phyloP scores from a whole-genome alignment of 495 filamentous ascomycete species.

The Penicillium lagena region DNA sequence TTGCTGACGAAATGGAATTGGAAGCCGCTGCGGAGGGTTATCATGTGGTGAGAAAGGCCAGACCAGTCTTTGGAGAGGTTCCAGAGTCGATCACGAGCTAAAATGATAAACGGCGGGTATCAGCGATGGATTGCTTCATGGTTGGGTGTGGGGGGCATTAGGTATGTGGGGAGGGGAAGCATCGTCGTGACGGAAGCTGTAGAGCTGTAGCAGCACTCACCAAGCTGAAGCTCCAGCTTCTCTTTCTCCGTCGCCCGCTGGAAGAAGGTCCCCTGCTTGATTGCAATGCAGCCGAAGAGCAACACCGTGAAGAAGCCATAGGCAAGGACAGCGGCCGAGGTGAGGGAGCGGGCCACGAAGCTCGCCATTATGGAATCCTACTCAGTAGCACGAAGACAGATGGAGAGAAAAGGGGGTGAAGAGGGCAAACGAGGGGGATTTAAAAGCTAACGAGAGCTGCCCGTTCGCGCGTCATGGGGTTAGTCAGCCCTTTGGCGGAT shows the following conservation, averaged over 20 bases:
- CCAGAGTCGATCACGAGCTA: conserved; percentile 42
- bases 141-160: background rate
- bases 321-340: conserved; percentile 9
- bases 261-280: conserved; percentile 26
- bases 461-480: no score
- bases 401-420: no score
- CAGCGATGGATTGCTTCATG: background rate
- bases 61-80: conserved; percentile 31
- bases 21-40: conserved; percentile 38
- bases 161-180: no score
- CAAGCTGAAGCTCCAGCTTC: conserved; percentile 30
- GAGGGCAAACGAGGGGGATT: no score
- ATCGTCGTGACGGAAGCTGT: background rate
- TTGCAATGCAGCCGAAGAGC: conserved; percentile 18
- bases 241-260: conserved; percentile 28
- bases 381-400: background rate
- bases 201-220: conserved; percentile 13
- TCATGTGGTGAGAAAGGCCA: conserved; percentile 40
- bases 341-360: conserved; percentile 9
- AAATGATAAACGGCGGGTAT: background rate
- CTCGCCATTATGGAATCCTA: conserved; percentile 18
- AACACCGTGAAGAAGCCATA: conserved; percentile 33
- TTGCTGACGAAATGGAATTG: conserved; percentile 50
- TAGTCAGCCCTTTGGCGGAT: no score
- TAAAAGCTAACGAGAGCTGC: no score